These are phyloP conservation scores for Pyracantha coccinea DNA, from an alignment of 331 rosid species.

Conservation along the genomic window DNA sequence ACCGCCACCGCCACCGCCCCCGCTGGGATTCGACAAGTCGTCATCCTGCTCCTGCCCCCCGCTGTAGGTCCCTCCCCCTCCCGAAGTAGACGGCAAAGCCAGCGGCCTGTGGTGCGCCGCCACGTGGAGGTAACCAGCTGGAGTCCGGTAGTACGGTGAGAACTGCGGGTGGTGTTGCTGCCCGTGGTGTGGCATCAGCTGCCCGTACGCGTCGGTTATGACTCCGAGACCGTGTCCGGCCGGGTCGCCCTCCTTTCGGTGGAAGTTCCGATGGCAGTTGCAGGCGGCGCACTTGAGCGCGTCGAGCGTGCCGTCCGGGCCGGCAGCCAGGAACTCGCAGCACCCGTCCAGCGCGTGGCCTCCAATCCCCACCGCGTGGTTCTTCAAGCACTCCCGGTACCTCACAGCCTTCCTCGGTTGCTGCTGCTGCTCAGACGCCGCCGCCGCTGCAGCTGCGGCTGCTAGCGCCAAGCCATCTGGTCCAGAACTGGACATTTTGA, in stretches of 20 bases:
- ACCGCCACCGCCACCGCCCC: slow-evolving; percentile 22
- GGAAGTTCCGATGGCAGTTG: slow-evolving; percentile 94
- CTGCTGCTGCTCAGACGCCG: slow-evolving; percentile 11
- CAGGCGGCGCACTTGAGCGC: slow-evolving; percentile 94
- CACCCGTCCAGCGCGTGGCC: slow-evolving; percentile 95
- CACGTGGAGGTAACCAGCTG: slow-evolving; percentile 68
- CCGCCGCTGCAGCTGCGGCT: slow-evolving; percentile 1
- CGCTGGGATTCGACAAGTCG: slow-evolving; percentile 62
- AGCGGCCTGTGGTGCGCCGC: slow-evolving; percentile 51
- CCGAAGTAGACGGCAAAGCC: slow-evolving; percentile 63
- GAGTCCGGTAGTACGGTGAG: slow-evolving; percentile 49
- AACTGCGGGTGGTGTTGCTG: slow-evolving; percentile 41
- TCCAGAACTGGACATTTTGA: slow-evolving; percentile 34
- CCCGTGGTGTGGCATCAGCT: slow-evolving; percentile 1
- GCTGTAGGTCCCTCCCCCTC: slow-evolving; percentile 51
- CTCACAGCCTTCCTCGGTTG: slow-evolving; percentile 24
- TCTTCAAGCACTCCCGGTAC: slow-evolving; percentile 79
- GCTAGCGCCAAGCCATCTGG: neutral
- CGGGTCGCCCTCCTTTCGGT: slow-evolving; percentile 51
- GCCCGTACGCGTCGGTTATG: slow-evolving; percentile 21
- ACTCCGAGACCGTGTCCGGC: neutral
- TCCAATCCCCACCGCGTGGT: slow-evolving; percentile 77
- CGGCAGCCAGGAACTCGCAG: slow-evolving; percentile 77
- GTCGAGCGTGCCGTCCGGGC: slow-evolving; percentile 62
- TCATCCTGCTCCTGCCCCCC: slow-evolving; percentile 57